Evolutionary conservation across 2,329 filamentous ascomycete genomes (phyloP).

Genomic region (Hypoxylon sp.): DNA sequence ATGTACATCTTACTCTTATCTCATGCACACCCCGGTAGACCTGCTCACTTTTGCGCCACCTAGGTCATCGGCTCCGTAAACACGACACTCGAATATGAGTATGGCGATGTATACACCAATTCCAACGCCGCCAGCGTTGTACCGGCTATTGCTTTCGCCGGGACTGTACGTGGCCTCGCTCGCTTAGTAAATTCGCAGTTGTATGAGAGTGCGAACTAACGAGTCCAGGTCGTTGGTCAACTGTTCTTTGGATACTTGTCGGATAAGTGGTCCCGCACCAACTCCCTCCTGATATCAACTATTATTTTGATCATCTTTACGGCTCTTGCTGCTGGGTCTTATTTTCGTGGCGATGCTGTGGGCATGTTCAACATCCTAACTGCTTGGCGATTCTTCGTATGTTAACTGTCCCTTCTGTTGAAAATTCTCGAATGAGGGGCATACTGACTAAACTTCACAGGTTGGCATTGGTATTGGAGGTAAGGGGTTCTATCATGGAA

Average conservation of each 20-base stretch:
- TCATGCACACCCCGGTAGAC: neutral
- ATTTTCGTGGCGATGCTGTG: constrained; percentile 71
- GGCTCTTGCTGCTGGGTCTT: constrained; percentile 78
- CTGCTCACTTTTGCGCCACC: constrained; percentile 10
- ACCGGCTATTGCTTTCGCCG: constrained; percentile 83
- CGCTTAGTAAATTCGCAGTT: neutral
- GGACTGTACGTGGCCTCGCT: constrained; percentile 59
- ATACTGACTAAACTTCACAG: constrained; percentile 30
- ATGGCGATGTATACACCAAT: constrained; percentile 71
- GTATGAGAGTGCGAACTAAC: constrained; percentile 5
- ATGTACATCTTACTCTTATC: constrained; percentile 57
- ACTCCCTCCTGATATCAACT: constrained; percentile 82
- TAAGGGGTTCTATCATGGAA: constrained; percentile 48
- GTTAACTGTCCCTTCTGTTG: constrained; percentile 22
- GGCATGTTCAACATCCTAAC: constrained; percentile 82
- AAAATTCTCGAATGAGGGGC: neutral
- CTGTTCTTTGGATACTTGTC: constrained; percentile 81
- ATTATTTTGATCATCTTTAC: constrained; percentile 87
- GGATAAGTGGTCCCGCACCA: constrained; percentile 85
- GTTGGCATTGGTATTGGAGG: constrained; percentile 80
- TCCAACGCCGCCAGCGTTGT: constrained; percentile 79
- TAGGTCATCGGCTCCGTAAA: constrained; percentile 89
- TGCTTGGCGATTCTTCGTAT: constrained; percentile 84
- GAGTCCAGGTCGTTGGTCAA: constrained; percentile 72
- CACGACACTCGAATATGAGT: constrained; percentile 75